These are phyloP conservation scores for Gilbertella persicaria DNA, from an alignment of 371 early-diverging fungal genomes.

Conservation along the genomic window DNA sequence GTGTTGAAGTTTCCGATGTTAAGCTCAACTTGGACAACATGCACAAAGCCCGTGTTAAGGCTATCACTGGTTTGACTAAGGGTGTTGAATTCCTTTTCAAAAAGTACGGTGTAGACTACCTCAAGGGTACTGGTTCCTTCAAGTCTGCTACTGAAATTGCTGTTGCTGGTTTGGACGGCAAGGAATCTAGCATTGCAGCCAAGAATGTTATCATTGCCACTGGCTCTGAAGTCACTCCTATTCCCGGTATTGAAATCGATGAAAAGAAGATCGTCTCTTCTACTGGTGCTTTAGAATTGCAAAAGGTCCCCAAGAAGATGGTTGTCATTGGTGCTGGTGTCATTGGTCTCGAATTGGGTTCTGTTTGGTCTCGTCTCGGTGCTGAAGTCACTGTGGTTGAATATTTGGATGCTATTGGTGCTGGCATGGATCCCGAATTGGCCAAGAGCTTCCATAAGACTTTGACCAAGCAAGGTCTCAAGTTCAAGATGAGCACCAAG, in stretches of 20 bases:
- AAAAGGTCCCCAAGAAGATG: conserved; percentile 96
- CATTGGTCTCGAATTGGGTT: conserved; percentile 97
- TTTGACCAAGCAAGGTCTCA: conserved; percentile 94
- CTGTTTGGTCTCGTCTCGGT: conserved; percentile 96
- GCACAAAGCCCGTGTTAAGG: conserved; percentile 91
- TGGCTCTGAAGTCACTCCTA: conserved; percentile 92
- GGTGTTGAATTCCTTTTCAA: conserved; percentile 96
- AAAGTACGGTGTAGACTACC: conserved; percentile 94
- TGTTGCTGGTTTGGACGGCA: conserved; percentile 83
- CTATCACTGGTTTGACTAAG: conserved; percentile 86
- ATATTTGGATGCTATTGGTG: conserved; percentile 91
- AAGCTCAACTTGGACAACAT: conserved; percentile 84
- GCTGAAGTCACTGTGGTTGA: conserved; percentile 96
- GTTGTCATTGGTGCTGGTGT: conserved; percentile 99
- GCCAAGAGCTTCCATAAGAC: conserved; percentile 92
- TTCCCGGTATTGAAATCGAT: conserved; percentile 93
- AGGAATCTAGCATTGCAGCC: conserved; percentile 66
- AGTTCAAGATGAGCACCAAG: conserved; percentile 98
- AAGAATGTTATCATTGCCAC: conserved; percentile 98
- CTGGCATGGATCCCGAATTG: conserved; percentile 95
- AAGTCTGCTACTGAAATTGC: conserved; percentile 76
- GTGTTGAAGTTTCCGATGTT: conserved; percentile 90
- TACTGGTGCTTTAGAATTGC: conserved; percentile 94
- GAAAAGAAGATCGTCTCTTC: conserved; percentile 96
- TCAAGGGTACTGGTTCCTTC: conserved; percentile 92